phyloP scores from a whole-genome alignment of 108 stramenopile species.

The Schizochytrium sp. region DNA sequence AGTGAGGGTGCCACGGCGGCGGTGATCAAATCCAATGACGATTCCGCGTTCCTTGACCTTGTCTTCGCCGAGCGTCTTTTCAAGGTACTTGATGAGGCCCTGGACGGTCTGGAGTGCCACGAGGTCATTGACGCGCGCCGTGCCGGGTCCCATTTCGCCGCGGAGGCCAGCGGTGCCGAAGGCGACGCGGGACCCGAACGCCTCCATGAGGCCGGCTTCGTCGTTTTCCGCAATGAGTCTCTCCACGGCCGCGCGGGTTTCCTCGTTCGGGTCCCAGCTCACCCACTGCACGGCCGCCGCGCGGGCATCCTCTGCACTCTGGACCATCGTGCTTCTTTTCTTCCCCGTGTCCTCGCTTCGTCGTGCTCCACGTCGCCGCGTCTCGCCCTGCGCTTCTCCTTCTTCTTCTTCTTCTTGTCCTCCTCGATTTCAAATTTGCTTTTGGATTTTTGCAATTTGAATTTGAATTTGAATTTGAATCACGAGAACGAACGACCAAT shows the following conservation, averaged over 20 bases:
- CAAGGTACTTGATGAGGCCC: constrained; percentile 18
- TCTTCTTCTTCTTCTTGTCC: too few species aligned
- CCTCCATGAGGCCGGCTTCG: constrained; percentile 22
- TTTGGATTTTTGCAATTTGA: too few species aligned
- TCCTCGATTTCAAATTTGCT: too few species aligned
- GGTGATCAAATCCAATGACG: constrained; percentile 88
- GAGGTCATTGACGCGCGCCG: constrained; percentile 81
- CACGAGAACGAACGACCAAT: too few species aligned
- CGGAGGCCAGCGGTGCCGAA: constrained; percentile 93
- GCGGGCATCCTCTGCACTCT: neutral
- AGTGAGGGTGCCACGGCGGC: constrained; percentile 43
- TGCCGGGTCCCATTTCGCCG: constrained; percentile 77
- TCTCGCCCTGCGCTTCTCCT: too few species aligned
- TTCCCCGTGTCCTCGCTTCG: too few species aligned
- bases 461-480: too few species aligned
- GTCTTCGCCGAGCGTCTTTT: constrained; percentile 7
- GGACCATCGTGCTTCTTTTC: too few species aligned
- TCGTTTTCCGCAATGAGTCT: constrained; percentile 27
- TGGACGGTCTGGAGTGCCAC: constrained; percentile 83
- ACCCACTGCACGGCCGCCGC: constrained; percentile 21
- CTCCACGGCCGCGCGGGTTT: constrained; percentile 22
- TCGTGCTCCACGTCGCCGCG: too few species aligned
- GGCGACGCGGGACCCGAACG: constrained; percentile 10
- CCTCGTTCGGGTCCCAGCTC: constrained; percentile 31
- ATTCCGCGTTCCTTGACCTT: constrained; percentile 37